Percentiles rank a stretch among this genome's conserved stretches.
These are phyloP conservation scores for Curvularia spicifera DNA, from an alignment of 2,329 filamentous ascomycete genomes.

Conservation along the genomic window DNA sequence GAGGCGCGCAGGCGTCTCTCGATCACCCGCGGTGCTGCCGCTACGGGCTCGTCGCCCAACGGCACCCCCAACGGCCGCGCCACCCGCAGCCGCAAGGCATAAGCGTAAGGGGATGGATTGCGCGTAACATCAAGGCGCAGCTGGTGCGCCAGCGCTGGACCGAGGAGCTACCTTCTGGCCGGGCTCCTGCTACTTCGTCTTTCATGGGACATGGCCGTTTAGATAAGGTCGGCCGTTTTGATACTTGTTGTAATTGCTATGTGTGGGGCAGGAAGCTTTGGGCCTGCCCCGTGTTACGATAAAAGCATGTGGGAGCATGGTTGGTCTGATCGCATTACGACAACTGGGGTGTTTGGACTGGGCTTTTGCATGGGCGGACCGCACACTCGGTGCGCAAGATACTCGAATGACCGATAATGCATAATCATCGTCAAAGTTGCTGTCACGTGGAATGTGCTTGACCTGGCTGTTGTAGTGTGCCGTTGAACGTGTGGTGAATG, in stretches of 20 bases:
- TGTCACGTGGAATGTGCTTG: background rate
- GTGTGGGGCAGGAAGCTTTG: conserved; percentile 20
- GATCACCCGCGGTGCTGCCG: conserved; percentile 50
- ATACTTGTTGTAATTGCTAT: conserved; percentile 32
- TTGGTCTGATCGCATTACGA: conserved; percentile 20
- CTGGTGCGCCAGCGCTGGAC: background rate
- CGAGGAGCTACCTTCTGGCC: conserved; percentile 13
- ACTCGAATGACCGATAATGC: conserved; percentile 19
- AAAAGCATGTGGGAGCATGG: conserved; percentile 30
- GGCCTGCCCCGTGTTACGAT: conserved; percentile 28
- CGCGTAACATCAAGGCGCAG: background rate
- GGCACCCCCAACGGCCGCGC: conserved; percentile 62
- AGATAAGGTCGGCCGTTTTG: conserved; percentile 14
- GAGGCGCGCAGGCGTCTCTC: conserved; percentile 59
- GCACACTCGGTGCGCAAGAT: conserved; percentile 7
- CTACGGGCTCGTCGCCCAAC: conserved; percentile 55
- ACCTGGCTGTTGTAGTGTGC: background rate
- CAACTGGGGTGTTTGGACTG: conserved; percentile 20
- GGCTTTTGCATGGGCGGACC: conserved; percentile 14
- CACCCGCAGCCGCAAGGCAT: conserved; percentile 75
- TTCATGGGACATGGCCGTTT: conserved; percentile 11
- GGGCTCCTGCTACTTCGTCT: conserved; percentile 11
- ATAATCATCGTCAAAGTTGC: conserved; percentile 13
- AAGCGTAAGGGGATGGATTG: conserved; percentile 35
- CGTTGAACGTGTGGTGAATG: background rate